These are phyloP conservation scores for Melastoma malabathricum DNA, from an alignment of 345 rosid species.

Conservation along the genomic window DNA sequence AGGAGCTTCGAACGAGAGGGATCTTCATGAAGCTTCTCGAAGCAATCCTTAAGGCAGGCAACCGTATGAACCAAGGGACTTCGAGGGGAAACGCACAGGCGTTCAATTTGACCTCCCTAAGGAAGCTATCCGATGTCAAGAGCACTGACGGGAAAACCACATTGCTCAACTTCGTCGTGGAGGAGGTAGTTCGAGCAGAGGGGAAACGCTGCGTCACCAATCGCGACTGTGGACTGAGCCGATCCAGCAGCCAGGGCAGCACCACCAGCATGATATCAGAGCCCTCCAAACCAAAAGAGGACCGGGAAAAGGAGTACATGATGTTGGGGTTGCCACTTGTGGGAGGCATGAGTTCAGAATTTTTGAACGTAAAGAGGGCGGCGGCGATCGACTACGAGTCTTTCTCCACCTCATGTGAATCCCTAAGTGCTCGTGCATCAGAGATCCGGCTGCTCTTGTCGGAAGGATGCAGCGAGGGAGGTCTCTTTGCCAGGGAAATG, in stretches of 20 bases:
- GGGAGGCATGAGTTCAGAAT: conserved; percentile 73
- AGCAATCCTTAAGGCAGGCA: conserved; percentile 89
- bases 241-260: conserved; percentile 21
- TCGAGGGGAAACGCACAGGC: conserved; percentile 88
- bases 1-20: conserved; percentile 56
- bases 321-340: conserved; percentile 64
- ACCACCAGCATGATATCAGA: conserved; percentile 7
- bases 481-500: conserved; percentile 45
- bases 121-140: conserved; percentile 74
- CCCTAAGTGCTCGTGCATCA: conserved; percentile 30
- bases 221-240: conserved; percentile 29
- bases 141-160: conserved; percentile 74
- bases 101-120: conserved; percentile 56
- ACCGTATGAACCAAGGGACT: conserved; percentile 93
- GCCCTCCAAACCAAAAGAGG: conserved; percentile 26
- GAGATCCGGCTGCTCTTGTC: conserved; percentile 27
- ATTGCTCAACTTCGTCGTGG: conserved; percentile 81
- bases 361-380: conserved; percentile 73
- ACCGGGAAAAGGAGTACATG: conserved; percentile 50
- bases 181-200: conserved; percentile 65
- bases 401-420: conserved; percentile 28
- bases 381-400: conserved; percentile 42
- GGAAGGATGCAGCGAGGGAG: conserved; percentile 20
- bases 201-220: conserved; percentile 58
- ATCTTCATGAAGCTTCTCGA: conserved; percentile 76